Percentiles rank a stretch among this genome's conserved stretches.
Conservation (phyloP, 2,329 filamentous ascomycete genomes). For the Remersonia thermophila region DNA sequence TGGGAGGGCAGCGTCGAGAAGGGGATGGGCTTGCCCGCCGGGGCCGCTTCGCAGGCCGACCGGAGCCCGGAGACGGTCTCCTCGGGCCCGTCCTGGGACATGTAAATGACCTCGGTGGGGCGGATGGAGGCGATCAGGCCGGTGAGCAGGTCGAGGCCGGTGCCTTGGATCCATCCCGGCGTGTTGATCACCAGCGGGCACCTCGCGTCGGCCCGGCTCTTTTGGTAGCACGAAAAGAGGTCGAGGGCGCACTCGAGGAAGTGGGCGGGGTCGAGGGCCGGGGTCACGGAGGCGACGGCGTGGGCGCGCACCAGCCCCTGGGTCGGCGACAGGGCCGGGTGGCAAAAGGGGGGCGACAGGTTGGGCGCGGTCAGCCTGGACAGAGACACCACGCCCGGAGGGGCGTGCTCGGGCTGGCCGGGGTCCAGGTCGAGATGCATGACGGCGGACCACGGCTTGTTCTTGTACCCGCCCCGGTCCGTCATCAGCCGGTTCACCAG, state of each 20-base stretch:
- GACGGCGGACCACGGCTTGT: conserved; percentile 25
- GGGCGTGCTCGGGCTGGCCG: conserved; percentile 62
- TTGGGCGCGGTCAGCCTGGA: conserved; percentile 48
- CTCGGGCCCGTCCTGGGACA: conserved; percentile 50
- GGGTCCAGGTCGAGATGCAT: conserved; percentile 65
- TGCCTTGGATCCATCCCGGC: conserved; percentile 60
- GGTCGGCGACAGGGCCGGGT: conserved; percentile 30
- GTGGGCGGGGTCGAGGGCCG: conserved; percentile 53
- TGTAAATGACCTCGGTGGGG: conserved; percentile 53
- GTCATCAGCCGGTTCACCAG: conserved; percentile 57
- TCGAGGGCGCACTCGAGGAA: conserved; percentile 54
- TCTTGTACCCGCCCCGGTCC: conserved; percentile 19
- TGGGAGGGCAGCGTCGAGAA: conserved; percentile 48
- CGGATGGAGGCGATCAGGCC: conserved; percentile 41
- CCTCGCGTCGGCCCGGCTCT: conserved; percentile 24
- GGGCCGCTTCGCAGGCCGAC: conserved; percentile 25
- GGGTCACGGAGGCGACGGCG: conserved; percentile 51
- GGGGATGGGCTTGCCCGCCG: conserved; percentile 19
- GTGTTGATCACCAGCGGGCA: conserved; percentile 60
- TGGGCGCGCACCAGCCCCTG: conserved; percentile 46
- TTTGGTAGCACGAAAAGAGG: conserved; percentile 45
- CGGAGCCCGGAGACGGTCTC: conserved; percentile 44
- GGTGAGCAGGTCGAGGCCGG: conserved; percentile 52
- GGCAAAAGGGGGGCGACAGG: conserved; percentile 55
- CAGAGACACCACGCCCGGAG: conserved; percentile 58